Conservation (phyloP, 1,284 basidiomycete genomes). For the Singerocomus rubriflavus region DNA sequence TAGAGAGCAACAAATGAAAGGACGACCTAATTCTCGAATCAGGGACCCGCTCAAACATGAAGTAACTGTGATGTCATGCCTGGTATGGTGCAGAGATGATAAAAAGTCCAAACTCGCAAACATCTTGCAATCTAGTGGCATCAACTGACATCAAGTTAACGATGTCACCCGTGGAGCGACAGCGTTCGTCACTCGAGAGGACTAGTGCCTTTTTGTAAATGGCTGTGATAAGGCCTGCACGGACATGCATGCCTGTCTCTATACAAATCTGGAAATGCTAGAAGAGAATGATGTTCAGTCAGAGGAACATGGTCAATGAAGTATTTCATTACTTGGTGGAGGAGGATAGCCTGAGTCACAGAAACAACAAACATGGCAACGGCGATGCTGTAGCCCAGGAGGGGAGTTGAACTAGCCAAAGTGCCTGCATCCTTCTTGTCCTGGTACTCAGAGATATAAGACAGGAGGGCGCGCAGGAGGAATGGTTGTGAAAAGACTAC, state of each 20-base stretch:
- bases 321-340: constrained; percentile 69
- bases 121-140: constrained; percentile 82
- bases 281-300: background rate
- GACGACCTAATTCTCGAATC: constrained; percentile 51
- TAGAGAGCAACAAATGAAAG: constrained; percentile 91
- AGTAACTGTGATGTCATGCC: constrained; percentile 37
- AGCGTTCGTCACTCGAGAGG: constrained; percentile 81
- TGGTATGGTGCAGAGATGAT: constrained; percentile 70
- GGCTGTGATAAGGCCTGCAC: constrained; percentile 80
- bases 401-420: constrained; percentile 32
- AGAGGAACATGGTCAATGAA: background rate
- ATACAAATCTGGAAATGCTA: constrained; percentile 83
- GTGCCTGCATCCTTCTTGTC: constrained; percentile 30
- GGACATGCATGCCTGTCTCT: constrained; percentile 88
- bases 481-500: constrained; percentile 89
- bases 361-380: constrained; percentile 78
- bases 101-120: constrained; percentile 79
- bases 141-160: constrained; percentile 93
- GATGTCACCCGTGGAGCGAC: constrained; percentile 83
- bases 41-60: background rate
- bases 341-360: constrained; percentile 73
- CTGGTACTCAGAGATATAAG: constrained; percentile 80
- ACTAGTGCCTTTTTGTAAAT: constrained; percentile 88
- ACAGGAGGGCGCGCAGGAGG: constrained; percentile 78
- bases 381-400: constrained; percentile 75